Conservation (phyloP, 2,329 filamentous ascomycete genomes). For the Ceratocystis lukuohia region DNA sequence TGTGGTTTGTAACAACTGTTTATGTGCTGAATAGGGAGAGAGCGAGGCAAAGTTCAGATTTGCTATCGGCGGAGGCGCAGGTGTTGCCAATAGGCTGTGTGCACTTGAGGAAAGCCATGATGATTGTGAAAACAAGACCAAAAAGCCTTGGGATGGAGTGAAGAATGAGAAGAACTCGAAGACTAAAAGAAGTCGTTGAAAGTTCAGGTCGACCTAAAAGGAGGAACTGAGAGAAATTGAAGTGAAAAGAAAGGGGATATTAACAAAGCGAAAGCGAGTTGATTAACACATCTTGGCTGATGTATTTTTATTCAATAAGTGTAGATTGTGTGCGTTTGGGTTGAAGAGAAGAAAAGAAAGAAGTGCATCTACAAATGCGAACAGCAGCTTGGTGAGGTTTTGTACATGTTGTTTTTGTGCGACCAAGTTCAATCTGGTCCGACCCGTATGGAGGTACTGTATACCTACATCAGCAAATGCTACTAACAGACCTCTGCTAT, state of each 20-base stretch:
- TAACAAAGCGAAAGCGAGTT: conserved; percentile 25
- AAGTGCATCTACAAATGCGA: neutral
- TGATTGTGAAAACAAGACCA: conserved; percentile 64
- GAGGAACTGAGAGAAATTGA: conserved; percentile 27
- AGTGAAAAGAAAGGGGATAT: neutral
- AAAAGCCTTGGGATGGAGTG: conserved; percentile 51
- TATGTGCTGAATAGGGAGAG: conserved; percentile 38
- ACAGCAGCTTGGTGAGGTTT: neutral
- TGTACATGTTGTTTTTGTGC: neutral
- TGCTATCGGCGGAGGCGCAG: conserved; percentile 42
- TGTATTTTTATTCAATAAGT: conserved; percentile 21
- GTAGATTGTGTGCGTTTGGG: conserved; percentile 1
- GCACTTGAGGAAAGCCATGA: conserved; percentile 65
- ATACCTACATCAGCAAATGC: neutral
- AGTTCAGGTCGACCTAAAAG: conserved; percentile 55
- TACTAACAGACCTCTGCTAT: neutral
- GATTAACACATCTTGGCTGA: conserved; percentile 48
- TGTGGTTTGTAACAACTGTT: neutral
- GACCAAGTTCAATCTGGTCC: neutral
- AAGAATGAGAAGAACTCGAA: conserved; percentile 44
- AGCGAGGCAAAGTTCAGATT: conserved; percentile 71
- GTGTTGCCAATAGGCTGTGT: conserved; percentile 49
- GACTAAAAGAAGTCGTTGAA: conserved; percentile 36
- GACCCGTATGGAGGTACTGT: neutral
- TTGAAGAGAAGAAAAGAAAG: neutral